Evolutionary conservation across 108 stramenopile genomes (phyloP).

Genomic region (Discostella stelligeroides): DNA sequence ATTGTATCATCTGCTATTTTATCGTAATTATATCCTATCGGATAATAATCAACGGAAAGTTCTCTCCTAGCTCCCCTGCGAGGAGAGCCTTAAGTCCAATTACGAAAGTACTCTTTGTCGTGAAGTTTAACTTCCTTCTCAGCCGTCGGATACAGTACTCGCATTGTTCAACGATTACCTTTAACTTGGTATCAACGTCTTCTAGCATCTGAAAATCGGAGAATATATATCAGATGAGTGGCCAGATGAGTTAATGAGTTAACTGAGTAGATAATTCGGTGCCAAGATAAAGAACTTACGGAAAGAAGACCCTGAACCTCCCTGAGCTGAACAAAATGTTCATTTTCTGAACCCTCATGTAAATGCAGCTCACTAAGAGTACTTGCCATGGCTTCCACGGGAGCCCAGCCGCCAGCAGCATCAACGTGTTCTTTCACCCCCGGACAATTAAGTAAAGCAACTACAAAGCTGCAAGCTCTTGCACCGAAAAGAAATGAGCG

Average conservation of each 20-base stretch:
- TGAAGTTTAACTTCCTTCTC: constrained; percentile 23
- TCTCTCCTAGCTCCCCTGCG: constrained; percentile 34
- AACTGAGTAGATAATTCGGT: no score
- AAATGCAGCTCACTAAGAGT: constrained; percentile 39
- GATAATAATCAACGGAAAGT: constrained; percentile 24
- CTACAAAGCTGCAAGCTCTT: constrained; percentile 53
- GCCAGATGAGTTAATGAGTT: no score
- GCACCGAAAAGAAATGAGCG: constrained; percentile 41
- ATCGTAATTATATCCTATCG: no score
- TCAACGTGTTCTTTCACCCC: constrained; percentile 50
- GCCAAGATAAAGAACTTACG: not conserved
- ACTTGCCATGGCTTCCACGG: constrained; percentile 41
- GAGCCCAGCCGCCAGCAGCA: constrained; percentile 46
- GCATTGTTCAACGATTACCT: constrained; percentile 19
- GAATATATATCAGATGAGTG: not conserved
- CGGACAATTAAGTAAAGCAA: constrained; percentile 49
- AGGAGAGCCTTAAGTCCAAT: constrained; percentile 25
- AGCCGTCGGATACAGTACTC: constrained; percentile 33
- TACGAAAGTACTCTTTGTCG: constrained; percentile 19
- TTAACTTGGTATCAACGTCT: constrained; percentile 10
- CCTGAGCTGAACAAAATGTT: constrained; percentile 37
- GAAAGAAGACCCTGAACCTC: constrained; percentile 16
- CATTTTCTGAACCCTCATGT: constrained; percentile 20
- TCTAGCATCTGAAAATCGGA: constrained; percentile 10
- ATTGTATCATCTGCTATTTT: not conserved